Evolutionary conservation across 2,329 filamentous ascomycete species (phyloP).

Genomic region (Pyricularia grisea): DNA sequence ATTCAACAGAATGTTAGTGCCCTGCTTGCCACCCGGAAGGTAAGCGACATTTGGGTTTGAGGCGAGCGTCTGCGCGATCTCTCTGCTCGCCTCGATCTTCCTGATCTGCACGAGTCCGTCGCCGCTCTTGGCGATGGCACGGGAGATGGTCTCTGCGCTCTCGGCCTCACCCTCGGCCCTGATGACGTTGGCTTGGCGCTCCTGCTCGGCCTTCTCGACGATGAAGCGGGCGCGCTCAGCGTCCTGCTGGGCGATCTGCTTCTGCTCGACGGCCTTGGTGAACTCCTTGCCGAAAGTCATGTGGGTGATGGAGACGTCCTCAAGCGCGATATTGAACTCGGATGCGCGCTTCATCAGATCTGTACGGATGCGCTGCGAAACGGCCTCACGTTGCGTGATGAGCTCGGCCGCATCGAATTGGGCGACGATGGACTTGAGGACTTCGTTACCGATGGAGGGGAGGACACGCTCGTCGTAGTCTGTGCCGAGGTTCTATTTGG

Average conservation of each 20-base stretch:
- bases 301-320: slow-evolving; percentile 98
- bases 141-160: slow-evolving; percentile 89
- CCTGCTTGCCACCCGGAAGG: slow-evolving; percentile 68
- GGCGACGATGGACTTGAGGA: slow-evolving; percentile 95
- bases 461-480: slow-evolving; percentile 99
- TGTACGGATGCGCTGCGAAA: slow-evolving; percentile 84
- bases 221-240: slow-evolving; percentile 96
- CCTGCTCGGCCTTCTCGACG: slow-evolving; percentile 97
- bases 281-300: slow-evolving; percentile 99
- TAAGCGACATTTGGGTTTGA: slow-evolving; percentile 94
- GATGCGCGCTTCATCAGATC: slow-evolving; percentile 87
- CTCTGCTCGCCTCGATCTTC: slow-evolving; percentile 92
- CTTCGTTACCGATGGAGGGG: slow-evolving; percentile 98
- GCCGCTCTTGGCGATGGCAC: slow-evolving; percentile 75
- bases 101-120: slow-evolving; percentile 93
- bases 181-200: slow-evolving; percentile 97
- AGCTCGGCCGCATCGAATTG: slow-evolving; percentile 98
- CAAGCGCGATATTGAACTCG: slow-evolving; percentile 98
- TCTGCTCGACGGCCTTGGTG: slow-evolving; percentile 97
- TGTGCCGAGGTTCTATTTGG: slow-evolving; percentile 77
- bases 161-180: slow-evolving; percentile 96
- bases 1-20: slow-evolving; percentile 44
- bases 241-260: slow-evolving; percentile 99
- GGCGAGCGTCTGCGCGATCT: slow-evolving; percentile 86
- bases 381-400: slow-evolving; percentile 96